Percentiles rank a stretch among this genome's conserved stretches.
phyloP scores from a whole-genome alignment of 116 monocot genomes.

The Posidonia oceanica region DNA sequence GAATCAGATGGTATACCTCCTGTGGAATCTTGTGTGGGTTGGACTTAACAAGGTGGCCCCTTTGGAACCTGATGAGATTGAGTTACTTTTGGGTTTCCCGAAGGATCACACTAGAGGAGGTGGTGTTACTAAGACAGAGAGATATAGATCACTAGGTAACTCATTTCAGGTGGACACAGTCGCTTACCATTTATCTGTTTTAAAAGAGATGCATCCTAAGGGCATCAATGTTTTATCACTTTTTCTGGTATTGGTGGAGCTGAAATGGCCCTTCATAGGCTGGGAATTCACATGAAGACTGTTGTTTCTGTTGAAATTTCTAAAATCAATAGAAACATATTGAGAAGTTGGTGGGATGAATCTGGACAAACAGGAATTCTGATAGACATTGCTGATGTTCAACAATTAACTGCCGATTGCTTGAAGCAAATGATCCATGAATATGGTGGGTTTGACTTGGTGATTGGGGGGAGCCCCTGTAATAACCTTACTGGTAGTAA shows the following conservation, averaged over 20 bases:
- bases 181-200: conserved; percentile 42
- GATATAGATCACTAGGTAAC: conserved; percentile 41
- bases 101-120: conserved; percentile 60
- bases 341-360: conserved; percentile 50
- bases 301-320: conserved; percentile 58
- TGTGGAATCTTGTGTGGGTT: conserved; percentile 44
- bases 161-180: conserved; percentile 35
- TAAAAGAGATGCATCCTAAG: conserved; percentile 34
- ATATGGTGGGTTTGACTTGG: conserved; percentile 34
- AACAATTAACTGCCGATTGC: conserved; percentile 9
- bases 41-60: conserved; percentile 25
- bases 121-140: conserved; percentile 39
- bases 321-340: conserved; percentile 25
- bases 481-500: conserved; percentile 42
- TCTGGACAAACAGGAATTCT: conserved; percentile 38
- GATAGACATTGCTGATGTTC: conserved; percentile 28
- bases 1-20: conserved; percentile 21
- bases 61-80: conserved; percentile 28
- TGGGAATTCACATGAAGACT: conserved; percentile 34
- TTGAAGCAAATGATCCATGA: conserved; percentile 10
- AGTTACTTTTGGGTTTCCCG: conserved; percentile 52
- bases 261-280: conserved; percentile 51
- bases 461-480: conserved; percentile 46
- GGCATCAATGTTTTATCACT: conserved; percentile 35
- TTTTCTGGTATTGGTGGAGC: conserved; percentile 45